Evolutionary conservation across 169 alveolate genomes (phyloP).

Genomic region (Plasmodium coatneyi): DNA sequence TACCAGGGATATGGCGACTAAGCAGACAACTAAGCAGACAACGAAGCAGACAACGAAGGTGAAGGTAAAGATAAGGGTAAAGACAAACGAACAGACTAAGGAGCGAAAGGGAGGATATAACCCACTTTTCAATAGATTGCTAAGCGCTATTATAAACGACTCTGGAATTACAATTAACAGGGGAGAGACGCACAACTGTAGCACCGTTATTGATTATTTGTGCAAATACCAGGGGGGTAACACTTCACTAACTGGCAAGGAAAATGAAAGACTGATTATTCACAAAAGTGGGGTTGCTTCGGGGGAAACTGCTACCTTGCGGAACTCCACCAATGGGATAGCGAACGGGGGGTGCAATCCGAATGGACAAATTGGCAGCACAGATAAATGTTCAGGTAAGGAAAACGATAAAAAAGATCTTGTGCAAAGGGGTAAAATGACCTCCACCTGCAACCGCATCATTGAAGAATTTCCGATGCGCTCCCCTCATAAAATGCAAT

Average conservation of each 20-base stretch:
- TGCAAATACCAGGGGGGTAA: neutral
- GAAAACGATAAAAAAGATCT: neutral
- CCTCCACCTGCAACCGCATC: neutral
- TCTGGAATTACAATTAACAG: constrained; percentile 1
- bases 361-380: neutral
- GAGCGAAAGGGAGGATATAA: neutral
- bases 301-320: neutral
- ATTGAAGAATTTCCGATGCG: neutral
- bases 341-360: neutral
- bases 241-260: neutral
- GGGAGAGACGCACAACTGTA: neutral
- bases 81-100: neutral
- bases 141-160: constrained; percentile 17
- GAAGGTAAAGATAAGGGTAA: neutral
- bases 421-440: neutral
- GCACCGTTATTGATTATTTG: constrained; percentile 1
- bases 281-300: neutral
- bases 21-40: neutral
- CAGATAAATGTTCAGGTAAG: neutral
- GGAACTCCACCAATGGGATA: neutral
- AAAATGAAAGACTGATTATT: neutral
- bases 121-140: constrained; percentile 14
- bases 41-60: neutral
- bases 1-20: neutral
- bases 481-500: neutral